Evolutionary conservation across 2,329 filamentous ascomycete species (phyloP), one percentile per base, ranked within the genome.

Genomic region (Aspergillus proliferans): DNA sequence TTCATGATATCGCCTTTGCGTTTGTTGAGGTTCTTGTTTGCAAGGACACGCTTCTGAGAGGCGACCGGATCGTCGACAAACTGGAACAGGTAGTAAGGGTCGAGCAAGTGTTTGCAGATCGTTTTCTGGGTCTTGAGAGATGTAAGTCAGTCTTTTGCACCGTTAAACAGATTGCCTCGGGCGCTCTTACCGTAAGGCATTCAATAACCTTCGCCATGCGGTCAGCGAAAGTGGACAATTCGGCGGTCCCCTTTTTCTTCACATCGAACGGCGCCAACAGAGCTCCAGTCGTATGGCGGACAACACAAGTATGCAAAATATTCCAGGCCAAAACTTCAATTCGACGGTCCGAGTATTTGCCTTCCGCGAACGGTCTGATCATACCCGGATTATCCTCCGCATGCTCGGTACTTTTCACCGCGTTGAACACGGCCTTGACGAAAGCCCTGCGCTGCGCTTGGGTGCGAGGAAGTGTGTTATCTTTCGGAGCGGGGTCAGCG

Each of bases 101-200:
- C 68, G 14, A 70, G 50, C 9, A 71, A 51, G 46, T 70, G 68
- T 47, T 70, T 70, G 61, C 67, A 71, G 28, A 71, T 66, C 0
- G 68, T 66, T 53, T 72, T 72, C 26, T 64, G 64, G 7, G 49
- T 53, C 54, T 62, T 45, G 28, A 39, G 12, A 30, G 14, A n/a
- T 15, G 26, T 49, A 19, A 53, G 45, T n/a, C 22, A 26, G 21
- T n/a, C 24, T 21, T 38, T n/a, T 19, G 15, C 5, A 40, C 3
- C 18, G 8, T 9, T 18, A 40, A 10, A 21, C 10, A 24, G 24
- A n/a, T 42, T 30, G 10, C 26, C 21, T 8, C 5, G 15, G 21
- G 19, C 15, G 9, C 6, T 12, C 33, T 38, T 52, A 61, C 58
- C 26, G 33, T 46, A 19, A 65, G 49, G 15, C 49, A 49, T 8